phyloP scores from a whole-genome alignment of 345 rosid genomes.

The Dipteronia sinensis region DNA sequence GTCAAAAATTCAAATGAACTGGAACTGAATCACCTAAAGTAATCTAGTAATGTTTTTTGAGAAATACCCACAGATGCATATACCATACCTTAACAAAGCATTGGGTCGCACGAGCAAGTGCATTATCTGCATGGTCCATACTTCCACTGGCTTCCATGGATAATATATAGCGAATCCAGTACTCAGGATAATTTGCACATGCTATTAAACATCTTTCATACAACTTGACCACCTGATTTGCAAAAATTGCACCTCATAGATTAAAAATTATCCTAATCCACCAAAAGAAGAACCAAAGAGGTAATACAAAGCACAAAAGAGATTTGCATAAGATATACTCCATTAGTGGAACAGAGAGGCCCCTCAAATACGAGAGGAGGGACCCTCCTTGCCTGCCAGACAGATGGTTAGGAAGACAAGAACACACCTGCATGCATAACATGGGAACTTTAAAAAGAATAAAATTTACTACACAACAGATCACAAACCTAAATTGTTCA shows the following conservation, averaged over 20 bases:
- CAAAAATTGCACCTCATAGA: conserved; percentile 25
- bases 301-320: conserved; percentile 60
- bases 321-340: conserved; percentile 90
- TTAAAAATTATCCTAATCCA: conserved; percentile 18
- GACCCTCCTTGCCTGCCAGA: conserved; percentile 95
- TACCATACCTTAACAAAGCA: conserved; percentile 89
- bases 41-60: not conserved
- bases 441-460: conserved; percentile 73
- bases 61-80: not conserved
- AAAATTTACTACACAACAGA: conserved; percentile 43
- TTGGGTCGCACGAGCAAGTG: conserved; percentile 90
- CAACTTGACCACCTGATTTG: conserved; percentile 76
- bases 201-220: conserved; percentile 96
- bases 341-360: conserved; percentile 74
- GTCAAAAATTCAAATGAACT: not conserved
- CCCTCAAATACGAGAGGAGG: conserved; percentile 86
- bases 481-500: conserved; percentile 75
- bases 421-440: conserved; percentile 97
- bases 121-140: conserved; percentile 85
- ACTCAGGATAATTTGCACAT: conserved; percentile 93
- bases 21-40: not conserved
- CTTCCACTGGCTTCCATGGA: conserved; percentile 81
- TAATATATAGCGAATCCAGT: conserved; percentile 86
- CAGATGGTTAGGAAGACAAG: conserved; percentile 95
- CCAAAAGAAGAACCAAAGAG: conserved; percentile 24